These are phyloP conservation scores for Neurospora tetraspora DNA, from an alignment of 495 filamentous ascomycete genomes.

Conservation along the genomic window DNA sequence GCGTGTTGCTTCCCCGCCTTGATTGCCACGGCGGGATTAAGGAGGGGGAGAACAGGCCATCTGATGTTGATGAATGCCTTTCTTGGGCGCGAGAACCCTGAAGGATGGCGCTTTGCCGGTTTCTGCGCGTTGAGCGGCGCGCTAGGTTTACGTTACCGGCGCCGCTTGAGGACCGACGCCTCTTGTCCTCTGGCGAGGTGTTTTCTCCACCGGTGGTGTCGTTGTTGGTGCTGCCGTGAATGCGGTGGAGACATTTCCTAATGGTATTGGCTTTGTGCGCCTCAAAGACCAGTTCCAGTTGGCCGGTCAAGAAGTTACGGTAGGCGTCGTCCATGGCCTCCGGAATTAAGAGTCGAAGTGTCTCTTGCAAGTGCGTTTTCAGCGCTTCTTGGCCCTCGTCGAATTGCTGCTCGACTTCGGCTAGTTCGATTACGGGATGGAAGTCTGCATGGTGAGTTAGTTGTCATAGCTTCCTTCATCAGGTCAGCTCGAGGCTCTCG, in stretches of 20 bases:
- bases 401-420: constrained; percentile 18
- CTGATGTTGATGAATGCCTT: not conserved
- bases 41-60: not conserved
- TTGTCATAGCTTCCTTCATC: not conserved
- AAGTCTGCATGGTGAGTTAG: constrained; percentile 12
- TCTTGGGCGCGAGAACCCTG: not conserved
- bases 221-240: not conserved
- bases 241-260: constrained; percentile 7
- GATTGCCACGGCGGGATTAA: not conserved
- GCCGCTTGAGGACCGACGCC: not conserved
- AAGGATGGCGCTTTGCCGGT: not conserved
- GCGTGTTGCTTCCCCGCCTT: not conserved
- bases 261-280: constrained; percentile 18
- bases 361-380: constrained; percentile 16
- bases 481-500: not conserved
- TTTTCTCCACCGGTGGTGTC: not conserved
- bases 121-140: constrained; percentile 1
- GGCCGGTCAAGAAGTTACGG: constrained; percentile 17
- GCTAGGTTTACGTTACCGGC: not conserved
- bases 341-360: constrained; percentile 18
- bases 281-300: constrained; percentile 21
- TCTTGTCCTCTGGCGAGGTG: not conserved
- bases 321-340: constrained; percentile 11
- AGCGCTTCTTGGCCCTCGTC: constrained; percentile 13
- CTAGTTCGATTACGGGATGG: constrained; percentile 18